Evolutionary conservation across 2,329 filamentous ascomycete species (phyloP), one percentile per base, ranked within the genome.

Genomic region (Venturia asperata): DNA sequence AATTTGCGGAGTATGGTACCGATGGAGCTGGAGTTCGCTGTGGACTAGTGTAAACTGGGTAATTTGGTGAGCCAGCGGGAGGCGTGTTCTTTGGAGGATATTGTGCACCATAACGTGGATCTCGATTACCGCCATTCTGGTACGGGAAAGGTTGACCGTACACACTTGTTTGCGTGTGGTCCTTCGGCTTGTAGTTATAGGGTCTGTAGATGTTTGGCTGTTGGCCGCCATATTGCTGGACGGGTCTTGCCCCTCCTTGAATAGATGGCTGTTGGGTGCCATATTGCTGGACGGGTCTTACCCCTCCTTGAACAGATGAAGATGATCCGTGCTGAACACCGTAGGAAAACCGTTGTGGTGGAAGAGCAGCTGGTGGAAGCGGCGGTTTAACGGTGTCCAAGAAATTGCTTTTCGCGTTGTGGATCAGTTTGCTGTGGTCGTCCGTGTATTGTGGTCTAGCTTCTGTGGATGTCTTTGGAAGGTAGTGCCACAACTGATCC

Each of bases 361-460:
- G 61, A 70, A 69, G 7, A 76, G 73, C 43, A 77, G 75, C 66
- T 42, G 27, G n/a, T 43, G 47, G 60, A 13, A 45, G 11, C 11
- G 58, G 56, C 21, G 37, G 37, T 39, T 76, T 77, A 63, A 91
- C 79, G 1, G 87, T 87, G 58, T 91, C 87, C 72, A 92, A 75
- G 75, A 88, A 92, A 72, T 88, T 89, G 69, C 86, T 87, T 76
- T 84, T 87, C 1, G 82, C 78, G 67, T 91, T 90, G 74, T 91
- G 82, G 58, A 79, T 78, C n/a, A 77, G 81, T 66, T 79, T 80
- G 66, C 76, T 78, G 55, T 83, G 85, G 76, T 96, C 87, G 71
- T 94, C 90, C 5, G 92, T 96, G 77, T 94, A 99, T 74, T 95
- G 91, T 34, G 92, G 88, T 75, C 88, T 92, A 64, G 91, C 89